Evolutionary conservation across 148 eudicot genomes (phyloP).

Genomic region (Chenopodium formosanum): DNA sequence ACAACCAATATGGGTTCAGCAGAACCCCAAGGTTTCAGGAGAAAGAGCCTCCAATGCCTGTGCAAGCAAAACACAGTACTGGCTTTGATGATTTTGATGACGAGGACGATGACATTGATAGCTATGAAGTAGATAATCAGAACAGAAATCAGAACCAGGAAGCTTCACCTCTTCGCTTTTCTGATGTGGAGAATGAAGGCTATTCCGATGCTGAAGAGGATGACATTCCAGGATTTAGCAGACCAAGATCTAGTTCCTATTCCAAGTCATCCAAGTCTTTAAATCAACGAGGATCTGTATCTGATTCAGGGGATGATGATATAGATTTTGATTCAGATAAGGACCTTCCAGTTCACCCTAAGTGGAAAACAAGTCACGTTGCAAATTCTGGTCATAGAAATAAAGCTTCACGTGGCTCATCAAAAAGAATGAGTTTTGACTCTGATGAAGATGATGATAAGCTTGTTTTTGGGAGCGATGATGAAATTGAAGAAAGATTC

Average conservation of each 20-base stretch:
- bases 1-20: slow-evolving; percentile 27
- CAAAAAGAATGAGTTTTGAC: slow-evolving; percentile 28
- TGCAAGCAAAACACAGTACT: slow-evolving; percentile 29
- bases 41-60: slow-evolving; percentile 34
- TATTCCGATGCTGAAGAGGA: slow-evolving; percentile 62
- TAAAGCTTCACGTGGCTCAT: slow-evolving; percentile 34
- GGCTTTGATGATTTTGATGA: slow-evolving; percentile 97
- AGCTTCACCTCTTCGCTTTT: slow-evolving; percentile 55
- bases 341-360: slow-evolving; percentile 70
- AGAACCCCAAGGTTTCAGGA: slow-evolving; percentile 42
- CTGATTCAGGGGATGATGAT: slow-evolving; percentile 44
- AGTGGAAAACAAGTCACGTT: slow-evolving; percentile 74
- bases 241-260: slow-evolving; percentile 30
- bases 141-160: slow-evolving; percentile 38
- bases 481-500: slow-evolving; percentile 34
- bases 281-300: slow-evolving; percentile 25
- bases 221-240: slow-evolving; percentile 25
- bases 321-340: slow-evolving; percentile 63
- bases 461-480: slow-evolving; percentile 54
- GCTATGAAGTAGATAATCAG: slow-evolving; percentile 68
- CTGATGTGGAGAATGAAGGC: slow-evolving; percentile 64
- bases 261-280: slow-evolving; percentile 21
- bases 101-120: slow-evolving; percentile 72
- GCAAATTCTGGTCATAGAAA: slow-evolving; percentile 43
- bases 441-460: slow-evolving; percentile 56